Conservation (phyloP, 768 basidiomycete genomes). For the Phanerochaete carnosa region DNA sequence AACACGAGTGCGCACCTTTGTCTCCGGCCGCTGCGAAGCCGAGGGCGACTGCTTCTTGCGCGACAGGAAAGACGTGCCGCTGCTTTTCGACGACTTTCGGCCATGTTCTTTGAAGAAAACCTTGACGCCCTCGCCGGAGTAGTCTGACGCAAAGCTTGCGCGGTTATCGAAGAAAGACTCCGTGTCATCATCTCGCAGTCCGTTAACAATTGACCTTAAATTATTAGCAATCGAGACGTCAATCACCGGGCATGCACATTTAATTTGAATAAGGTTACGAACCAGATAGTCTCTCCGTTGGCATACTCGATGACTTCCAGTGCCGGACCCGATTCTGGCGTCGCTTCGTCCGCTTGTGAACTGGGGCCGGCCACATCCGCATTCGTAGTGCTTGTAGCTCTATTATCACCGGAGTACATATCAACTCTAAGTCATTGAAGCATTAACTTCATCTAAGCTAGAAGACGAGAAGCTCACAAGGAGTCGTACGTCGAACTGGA, state of each 20-base stretch:
- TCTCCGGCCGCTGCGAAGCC: constrained; percentile 68
- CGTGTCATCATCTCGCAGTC: constrained; percentile 72
- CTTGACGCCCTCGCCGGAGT: constrained; percentile 67
- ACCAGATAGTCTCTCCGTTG: constrained; percentile 90
- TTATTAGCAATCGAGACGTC: constrained; percentile 15
- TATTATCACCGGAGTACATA: constrained; percentile 68
- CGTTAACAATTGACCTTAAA: constrained; percentile 77
- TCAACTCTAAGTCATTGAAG: constrained; percentile 51
- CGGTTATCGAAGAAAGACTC: constrained; percentile 67
- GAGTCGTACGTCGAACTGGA: constrained; percentile 74
- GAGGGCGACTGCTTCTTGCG: constrained; percentile 44
- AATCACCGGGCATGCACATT: not conserved
- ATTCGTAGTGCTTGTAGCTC: constrained; percentile 29
- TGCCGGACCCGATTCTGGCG: constrained; percentile 46
- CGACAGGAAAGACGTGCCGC: constrained; percentile 53
- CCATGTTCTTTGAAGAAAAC: constrained; percentile 76
- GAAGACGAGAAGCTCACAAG: constrained; percentile 46
- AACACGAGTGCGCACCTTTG: constrained; percentile 56
- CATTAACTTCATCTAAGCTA: constrained; percentile 1
- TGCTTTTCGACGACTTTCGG: constrained; percentile 63
- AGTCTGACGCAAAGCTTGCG: constrained; percentile 72
- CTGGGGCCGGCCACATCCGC: constrained; percentile 31
- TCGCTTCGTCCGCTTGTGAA: constrained; percentile 20
- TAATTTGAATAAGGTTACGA: constrained; percentile 26
- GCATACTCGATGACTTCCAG: constrained; percentile 80